Base-by-base conservation (phyloP, 208 protist species). In the Wallacemonas sp. region DNA sequence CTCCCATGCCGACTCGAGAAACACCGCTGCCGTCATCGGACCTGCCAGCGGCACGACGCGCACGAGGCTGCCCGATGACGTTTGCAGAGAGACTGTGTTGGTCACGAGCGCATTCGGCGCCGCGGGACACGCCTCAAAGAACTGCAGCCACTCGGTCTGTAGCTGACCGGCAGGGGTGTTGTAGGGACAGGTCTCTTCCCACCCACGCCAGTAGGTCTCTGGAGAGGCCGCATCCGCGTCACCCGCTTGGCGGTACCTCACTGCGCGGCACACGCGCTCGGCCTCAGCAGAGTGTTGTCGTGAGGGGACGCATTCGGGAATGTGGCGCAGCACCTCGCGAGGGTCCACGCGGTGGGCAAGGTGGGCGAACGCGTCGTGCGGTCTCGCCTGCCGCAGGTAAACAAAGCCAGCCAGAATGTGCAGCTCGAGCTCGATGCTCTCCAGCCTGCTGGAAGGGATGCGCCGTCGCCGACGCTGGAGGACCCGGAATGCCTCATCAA, bases 371-470 rank as follows among this genome's bases (percentile, higher is more conserved):
- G 84, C 89, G 17, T 84, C 59, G 10, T 39, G 59, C 10, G 81
- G 62, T 4, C 73, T 66, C 26, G 75, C 73, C 17, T 71, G 73
- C 45, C 81, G 76, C 29, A 95, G 64, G 42, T 80, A 69, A 1
- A 77, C 68, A 69, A 89, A 93, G 34, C 84, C 85, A 17, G 76
- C 77, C 79, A 85, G 91, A 50, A 81, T 66, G 52, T 87, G 76
- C 36, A 95, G 55, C 52, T 91, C 83, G 45, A 72, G 38, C 48
- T 91, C 78, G 37, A 95, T 50, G 12, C 33, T 62, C 26, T 66
- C 50, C 12, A 81, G 67, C 41, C 78, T 67, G 26, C 4, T 46
- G 54, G 39, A 26, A n/a, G 10, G 44, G 34, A n/a, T 37, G 30
- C 24, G 41, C 10, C 21, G 19, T 19, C 26, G 44, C 38, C 22